phyloP scores from a whole-genome alignment of 2,329 filamentous ascomycete species.

The Fusarium illudens region DNA sequence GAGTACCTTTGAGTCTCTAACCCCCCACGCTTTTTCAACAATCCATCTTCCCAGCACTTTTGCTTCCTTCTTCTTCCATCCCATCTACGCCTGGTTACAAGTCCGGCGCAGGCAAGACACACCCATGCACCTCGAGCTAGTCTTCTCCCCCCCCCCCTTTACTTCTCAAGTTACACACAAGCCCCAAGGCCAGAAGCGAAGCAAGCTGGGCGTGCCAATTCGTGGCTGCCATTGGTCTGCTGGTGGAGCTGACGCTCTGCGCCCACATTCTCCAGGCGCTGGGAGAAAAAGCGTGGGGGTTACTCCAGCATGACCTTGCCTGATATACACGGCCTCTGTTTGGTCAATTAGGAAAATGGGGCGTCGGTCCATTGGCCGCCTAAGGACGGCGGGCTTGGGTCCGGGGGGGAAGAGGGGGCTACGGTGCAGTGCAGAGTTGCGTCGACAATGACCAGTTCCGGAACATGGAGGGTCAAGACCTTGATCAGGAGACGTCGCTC shows the following conservation, averaged over 20 bases:
- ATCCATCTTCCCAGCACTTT: background rate
- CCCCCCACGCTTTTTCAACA: slow-evolving; percentile 17
- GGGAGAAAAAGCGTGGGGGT: slow-evolving; percentile 27
- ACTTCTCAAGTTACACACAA: slow-evolving; percentile 26
- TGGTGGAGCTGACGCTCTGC: background rate
- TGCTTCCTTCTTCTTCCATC: background rate
- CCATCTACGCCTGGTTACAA: background rate
- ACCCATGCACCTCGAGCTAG: background rate
- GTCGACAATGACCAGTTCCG: slow-evolving; percentile 11
- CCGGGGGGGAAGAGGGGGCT: no score
- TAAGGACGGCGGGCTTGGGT: background rate
- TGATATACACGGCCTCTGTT: slow-evolving; percentile 3
- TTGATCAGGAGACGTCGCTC: slow-evolving; percentile 38
- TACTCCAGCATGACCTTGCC: background rate
- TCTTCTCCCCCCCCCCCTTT: slow-evolving; percentile 8
- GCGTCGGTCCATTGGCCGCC: slow-evolving; percentile 9
- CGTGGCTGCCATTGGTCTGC: slow-evolving; percentile 23
- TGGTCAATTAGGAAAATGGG: slow-evolving; percentile 9
- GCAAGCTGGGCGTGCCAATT: slow-evolving; percentile 28
- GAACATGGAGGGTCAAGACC: slow-evolving; percentile 5
- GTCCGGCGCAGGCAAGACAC: background rate
- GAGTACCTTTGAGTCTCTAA: background rate
- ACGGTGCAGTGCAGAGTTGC: no score
- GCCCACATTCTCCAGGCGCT: background rate
- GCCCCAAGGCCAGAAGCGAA: slow-evolving; percentile 1